Percentiles rank a stretch among this genome's conserved stretches.
Evolutionary conservation across 2,329 filamentous ascomycete genomes (phyloP).

Genomic region (Ophioceras dolichostomum): DNA sequence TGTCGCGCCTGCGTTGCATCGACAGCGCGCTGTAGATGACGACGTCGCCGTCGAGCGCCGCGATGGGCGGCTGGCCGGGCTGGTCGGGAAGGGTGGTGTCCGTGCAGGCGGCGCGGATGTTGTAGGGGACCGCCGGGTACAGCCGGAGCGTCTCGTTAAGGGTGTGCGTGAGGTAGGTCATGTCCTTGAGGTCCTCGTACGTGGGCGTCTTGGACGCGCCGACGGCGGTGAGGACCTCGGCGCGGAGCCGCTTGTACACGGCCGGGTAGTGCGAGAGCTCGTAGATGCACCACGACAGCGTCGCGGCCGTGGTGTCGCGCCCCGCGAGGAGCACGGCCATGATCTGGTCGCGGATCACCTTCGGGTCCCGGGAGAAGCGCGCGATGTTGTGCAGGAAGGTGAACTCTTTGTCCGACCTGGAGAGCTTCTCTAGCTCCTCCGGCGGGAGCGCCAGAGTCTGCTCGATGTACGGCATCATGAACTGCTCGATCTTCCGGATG

Average conservation of each 20-base stretch:
- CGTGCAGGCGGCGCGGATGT: constrained; percentile 13
- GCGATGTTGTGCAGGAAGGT: constrained; percentile 72
- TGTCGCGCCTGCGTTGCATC: constrained; percentile 16
- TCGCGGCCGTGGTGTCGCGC: constrained; percentile 44
- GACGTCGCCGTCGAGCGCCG: constrained; percentile 11
- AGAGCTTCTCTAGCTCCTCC: constrained; percentile 56
- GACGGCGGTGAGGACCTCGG: constrained; percentile 17
- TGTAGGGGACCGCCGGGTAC: constrained; percentile 16
- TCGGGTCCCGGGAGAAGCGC: constrained; percentile 48
- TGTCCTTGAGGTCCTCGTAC: constrained; percentile 33
- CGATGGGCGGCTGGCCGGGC: constrained; percentile 12
- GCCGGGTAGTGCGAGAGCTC: constrained; percentile 21
- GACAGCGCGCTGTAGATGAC: constrained; percentile 13
- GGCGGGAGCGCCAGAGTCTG: constrained; percentile 48
- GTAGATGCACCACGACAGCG: constrained; percentile 28
- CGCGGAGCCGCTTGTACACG: constrained; percentile 23
- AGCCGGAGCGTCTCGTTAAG: constrained; percentile 21
- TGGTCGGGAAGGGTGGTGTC: constrained; percentile 12
- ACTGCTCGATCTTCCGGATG: constrained; percentile 54
- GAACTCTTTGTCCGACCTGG: constrained; percentile 52
- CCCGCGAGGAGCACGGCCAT: constrained; percentile 62
- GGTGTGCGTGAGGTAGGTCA: constrained; percentile 37
- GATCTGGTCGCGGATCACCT: constrained; percentile 63
- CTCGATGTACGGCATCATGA: constrained; percentile 59
- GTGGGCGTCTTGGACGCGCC: constrained; percentile 22